Conservation (phyloP, 1,284 basidiomycete genomes). For the Butyriboletus appendiculatus region DNA sequence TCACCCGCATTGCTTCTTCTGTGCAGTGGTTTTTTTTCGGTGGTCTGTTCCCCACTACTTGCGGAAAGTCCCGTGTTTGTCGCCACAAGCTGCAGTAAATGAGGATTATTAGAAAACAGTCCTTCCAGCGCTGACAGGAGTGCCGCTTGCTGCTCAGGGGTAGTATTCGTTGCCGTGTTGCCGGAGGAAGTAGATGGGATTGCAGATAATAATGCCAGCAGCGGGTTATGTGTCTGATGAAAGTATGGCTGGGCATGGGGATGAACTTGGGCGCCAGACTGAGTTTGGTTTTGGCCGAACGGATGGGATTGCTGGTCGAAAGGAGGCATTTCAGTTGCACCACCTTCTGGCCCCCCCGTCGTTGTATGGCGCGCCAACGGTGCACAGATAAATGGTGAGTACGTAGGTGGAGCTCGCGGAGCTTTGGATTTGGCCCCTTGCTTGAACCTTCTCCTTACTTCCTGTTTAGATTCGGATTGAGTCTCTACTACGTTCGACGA, state of each 20-base stretch:
- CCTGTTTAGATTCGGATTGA: constrained; percentile 1
- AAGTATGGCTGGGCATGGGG: neutral
- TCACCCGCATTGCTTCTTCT: neutral
- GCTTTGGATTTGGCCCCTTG: constrained; percentile 17
- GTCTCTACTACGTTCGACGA: neutral
- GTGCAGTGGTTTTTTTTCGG: neutral
- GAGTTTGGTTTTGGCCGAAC: constrained; percentile 6
- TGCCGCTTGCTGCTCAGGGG: constrained; percentile 17
- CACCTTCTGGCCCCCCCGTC: neutral
- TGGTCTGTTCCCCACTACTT: neutral
- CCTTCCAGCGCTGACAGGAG: constrained; percentile 25
- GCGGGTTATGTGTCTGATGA: neutral
- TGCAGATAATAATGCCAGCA: constrained; percentile 20
- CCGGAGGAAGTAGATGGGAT: constrained; percentile 9
- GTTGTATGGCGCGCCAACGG: constrained; percentile 20
- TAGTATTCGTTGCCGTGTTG: neutral
- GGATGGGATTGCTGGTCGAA: constrained; percentile 16
- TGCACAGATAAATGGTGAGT: constrained; percentile 29
- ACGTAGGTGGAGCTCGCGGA: constrained; percentile 10
- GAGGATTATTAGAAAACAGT: constrained; percentile 22
- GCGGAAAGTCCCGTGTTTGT: neutral
- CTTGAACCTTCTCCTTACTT: constrained; percentile 4
- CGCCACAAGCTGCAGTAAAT: constrained; percentile 17
- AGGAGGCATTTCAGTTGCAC: constrained; percentile 9
- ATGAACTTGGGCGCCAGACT: neutral